Conservation (phyloP, 2,329 filamentous ascomycete genomes). For the Polytolypa hystricis region DNA sequence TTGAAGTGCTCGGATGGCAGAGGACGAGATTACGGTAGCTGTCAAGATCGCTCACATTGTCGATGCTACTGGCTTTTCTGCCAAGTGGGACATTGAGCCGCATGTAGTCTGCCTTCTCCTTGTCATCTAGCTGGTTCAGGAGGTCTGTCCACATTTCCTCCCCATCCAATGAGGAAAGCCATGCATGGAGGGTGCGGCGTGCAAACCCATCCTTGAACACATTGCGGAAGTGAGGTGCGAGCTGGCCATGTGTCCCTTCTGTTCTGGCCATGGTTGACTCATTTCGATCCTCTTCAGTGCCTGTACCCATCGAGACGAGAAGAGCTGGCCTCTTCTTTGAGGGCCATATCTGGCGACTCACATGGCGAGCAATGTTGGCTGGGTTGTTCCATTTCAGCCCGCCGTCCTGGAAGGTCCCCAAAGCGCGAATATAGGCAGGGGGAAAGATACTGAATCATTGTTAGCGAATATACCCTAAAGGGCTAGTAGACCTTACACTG, state of each 20-base stretch:
- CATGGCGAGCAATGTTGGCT: neutral
- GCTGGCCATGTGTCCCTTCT: neutral
- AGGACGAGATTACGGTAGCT: too few species aligned
- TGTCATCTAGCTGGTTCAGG: neutral
- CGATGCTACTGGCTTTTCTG: too few species aligned
- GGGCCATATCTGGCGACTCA: too few species aligned
- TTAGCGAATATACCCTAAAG: neutral
- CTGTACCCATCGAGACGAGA: neutral
- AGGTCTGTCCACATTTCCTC: constrained; percentile 1
- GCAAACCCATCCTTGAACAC: neutral
- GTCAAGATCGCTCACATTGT: too few species aligned
- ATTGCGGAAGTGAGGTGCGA: neutral
- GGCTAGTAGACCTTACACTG: neutral
- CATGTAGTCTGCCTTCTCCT: too few species aligned
- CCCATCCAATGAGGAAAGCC: constrained; percentile 1
- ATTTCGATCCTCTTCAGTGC: constrained; percentile 1
- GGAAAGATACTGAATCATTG: constrained; percentile 1
- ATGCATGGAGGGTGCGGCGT: neutral
- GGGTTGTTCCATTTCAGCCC: constrained; percentile 3
- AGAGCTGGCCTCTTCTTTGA: too few species aligned
- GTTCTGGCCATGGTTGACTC: neutral
- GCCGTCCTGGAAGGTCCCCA: constrained; percentile 1
- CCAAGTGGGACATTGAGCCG: too few species aligned
- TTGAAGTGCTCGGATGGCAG: too few species aligned
- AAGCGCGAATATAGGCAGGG: neutral